Percentiles rank a stretch among this genome's conserved stretches.
phyloP scores from a whole-genome alignment of 2,329 filamentous ascomycete species.

The Aureobasidium sp. region DNA sequence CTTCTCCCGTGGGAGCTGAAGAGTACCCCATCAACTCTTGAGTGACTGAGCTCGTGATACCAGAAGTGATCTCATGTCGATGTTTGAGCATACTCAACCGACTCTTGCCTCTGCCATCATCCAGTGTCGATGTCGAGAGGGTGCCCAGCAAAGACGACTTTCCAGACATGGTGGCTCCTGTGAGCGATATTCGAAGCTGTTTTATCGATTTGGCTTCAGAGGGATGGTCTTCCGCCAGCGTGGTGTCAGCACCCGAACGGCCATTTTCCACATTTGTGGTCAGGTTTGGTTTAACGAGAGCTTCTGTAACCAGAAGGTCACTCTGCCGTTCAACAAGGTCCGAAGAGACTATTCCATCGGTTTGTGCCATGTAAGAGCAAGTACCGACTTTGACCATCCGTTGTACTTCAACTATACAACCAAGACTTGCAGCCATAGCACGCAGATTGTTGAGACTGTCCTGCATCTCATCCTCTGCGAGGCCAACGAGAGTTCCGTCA shows the following conservation, averaged over 20 bases:
- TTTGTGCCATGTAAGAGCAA: slow-evolving; percentile 60
- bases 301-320: slow-evolving; percentile 81
- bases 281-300: slow-evolving; percentile 67
- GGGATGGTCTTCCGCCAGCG: background rate
- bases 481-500: slow-evolving; percentile 80
- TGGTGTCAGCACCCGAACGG: background rate
- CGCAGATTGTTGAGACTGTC: slow-evolving; percentile 80
- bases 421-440: slow-evolving; percentile 86
- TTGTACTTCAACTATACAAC: slow-evolving; percentile 74
- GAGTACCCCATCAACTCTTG: slow-evolving; percentile 86
- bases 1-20: slow-evolving; percentile 23
- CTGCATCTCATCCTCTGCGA: slow-evolving; percentile 83
- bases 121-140: slow-evolving; percentile 75
- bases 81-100: slow-evolving; percentile 84
- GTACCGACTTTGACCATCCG: slow-evolving; percentile 78
- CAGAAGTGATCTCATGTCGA: slow-evolving; percentile 83
- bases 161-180: slow-evolving; percentile 80
- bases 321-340: slow-evolving; percentile 25
- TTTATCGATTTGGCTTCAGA: slow-evolving; percentile 39
- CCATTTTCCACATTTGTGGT: background rate
- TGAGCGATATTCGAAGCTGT: slow-evolving; percentile 79
- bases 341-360: slow-evolving; percentile 15
- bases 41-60: slow-evolving; percentile 87
- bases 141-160: slow-evolving; percentile 89
- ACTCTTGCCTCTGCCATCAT: slow-evolving; percentile 88